Evolutionary conservation across 1,139 yeast species (phyloP).

Genomic region (Suhomyces atakaporum): DNA sequence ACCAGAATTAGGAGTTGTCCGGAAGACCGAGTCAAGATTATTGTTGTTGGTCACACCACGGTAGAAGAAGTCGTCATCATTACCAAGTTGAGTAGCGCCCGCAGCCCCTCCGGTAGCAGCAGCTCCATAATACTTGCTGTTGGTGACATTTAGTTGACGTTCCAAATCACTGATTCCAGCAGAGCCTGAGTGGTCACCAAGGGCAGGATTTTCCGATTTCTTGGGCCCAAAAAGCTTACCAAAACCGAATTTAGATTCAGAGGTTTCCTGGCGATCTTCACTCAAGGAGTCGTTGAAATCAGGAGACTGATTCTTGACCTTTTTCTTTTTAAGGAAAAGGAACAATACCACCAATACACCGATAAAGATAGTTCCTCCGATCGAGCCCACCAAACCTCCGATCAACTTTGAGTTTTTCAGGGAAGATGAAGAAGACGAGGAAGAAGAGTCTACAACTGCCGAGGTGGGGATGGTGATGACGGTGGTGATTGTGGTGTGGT

Average conservation of each 20-base stretch:
- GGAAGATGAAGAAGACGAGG: conserved; percentile 31
- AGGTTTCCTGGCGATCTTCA: conserved; percentile 13
- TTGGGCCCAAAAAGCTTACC: conserved; percentile 33
- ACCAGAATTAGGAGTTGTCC: conserved; percentile 28
- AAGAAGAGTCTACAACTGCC: conserved; percentile 12
- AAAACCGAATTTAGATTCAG: conserved; percentile 25
- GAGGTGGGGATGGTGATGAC: conserved; percentile 44
- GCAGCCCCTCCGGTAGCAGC: conserved; percentile 15
- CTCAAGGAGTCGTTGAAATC: conserved; percentile 37
- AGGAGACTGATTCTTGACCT: conserved; percentile 46
- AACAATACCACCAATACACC: conserved; percentile 42
- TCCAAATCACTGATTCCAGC: conserved; percentile 28
- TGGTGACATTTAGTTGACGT: conserved; percentile 23
- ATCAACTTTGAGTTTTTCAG: conserved; percentile 40
- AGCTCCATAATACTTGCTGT: conserved; percentile 20
- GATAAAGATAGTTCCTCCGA: conserved; percentile 48
- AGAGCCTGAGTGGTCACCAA: conserved; percentile 16
- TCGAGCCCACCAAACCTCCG: conserved; percentile 51
- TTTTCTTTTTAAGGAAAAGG: conserved; percentile 36
- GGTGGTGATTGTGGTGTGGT: conserved; percentile 47
- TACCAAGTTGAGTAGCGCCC: conserved; percentile 14
- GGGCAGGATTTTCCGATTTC: conserved; percentile 17
- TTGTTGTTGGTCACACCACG: conserved; percentile 50
- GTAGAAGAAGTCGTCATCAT: conserved; percentile 41
- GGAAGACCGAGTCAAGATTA: conserved; percentile 46